Evolutionary conservation across 192 early-diverging fungal genomes (phyloP), one percentile per base, ranked within the genome.

Genomic region (Thamnidium elegans): DNA sequence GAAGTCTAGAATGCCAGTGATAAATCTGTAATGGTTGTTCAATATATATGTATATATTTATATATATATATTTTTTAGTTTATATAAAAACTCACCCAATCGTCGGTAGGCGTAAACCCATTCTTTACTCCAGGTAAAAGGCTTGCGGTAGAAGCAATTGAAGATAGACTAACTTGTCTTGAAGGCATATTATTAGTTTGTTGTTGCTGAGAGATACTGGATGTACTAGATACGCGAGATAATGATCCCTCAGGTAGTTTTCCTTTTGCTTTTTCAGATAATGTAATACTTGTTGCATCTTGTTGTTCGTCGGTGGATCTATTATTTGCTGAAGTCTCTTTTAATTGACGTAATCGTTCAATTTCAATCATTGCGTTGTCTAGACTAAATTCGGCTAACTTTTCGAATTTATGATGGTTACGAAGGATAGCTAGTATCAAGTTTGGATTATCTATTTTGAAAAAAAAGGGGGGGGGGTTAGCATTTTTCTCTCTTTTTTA

Each of bases 401-500:
- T 78, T 58, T 85, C 78, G 63, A 97, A 87, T 60, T 85, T 90
- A n/a, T 78, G 70, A 32, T 88, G 87, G 45, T 87, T 78, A 53
- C 89, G 84, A 26, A 95, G 79, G 62, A 97, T 76, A 31, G 86
- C 83, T 71, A 92, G 94, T n/a, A 94, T 84, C 15, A 97, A 58
- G 23, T 85, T 81, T 6, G 86, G 78, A 67, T 97, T 97, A 53
- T 90, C 93, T 77, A 47, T 50, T 32, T 3, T 17, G 17, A 21
- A 4, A 45, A 52, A 56, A 50, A 8, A n/a, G n/a, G n/a, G n/a
- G n/a, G n/a, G n/a, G n/a, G n/a, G n/a, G n/a, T n/a, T 39, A 9
- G 5, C 9, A 6, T 39, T 19, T 56, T 34, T 48, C 14, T 50
- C 6, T 17, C 0, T 32, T 30, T 46, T 32, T n/a, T 34, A 43